Conservation (phyloP, 306 rosid species). For the Cucurbita ficifolia region DNA sequence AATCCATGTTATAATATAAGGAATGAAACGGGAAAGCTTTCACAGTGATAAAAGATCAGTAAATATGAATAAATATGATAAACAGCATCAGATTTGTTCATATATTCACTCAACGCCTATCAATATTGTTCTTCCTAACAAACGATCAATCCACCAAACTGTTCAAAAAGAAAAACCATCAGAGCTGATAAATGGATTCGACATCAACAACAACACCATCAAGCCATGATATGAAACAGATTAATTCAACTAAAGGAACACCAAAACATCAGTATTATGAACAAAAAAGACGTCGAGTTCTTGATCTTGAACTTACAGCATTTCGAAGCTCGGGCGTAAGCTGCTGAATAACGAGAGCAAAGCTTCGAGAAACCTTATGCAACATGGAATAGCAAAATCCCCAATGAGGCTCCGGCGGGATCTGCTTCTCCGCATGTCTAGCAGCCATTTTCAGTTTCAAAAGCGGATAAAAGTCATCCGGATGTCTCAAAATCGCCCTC, state of each 20-base stretch:
- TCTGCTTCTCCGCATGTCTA: conserved; percentile 77
- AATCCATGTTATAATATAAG: not conserved
- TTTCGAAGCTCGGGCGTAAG: conserved; percentile 68
- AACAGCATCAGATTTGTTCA: not conserved
- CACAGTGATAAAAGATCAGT: not conserved
- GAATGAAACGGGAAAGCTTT: not conserved
- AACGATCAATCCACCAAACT: not conserved
- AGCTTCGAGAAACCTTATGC: conserved; percentile 85
- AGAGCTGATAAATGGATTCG: not conserved
- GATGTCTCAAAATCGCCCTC: conserved; percentile 55
- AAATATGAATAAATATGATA: not conserved
- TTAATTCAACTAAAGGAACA: not conserved
- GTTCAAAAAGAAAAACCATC: not conserved
- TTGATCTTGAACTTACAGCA: conserved; percentile 43
- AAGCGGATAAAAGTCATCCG: conserved; percentile 73
- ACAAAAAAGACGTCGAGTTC: not conserved
- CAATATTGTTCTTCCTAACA: not conserved
- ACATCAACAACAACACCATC: not conserved
- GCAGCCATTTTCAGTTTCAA: conserved; percentile 70
- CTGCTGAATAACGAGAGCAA: conserved; percentile 88
- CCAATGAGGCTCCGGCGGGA: conserved; percentile 90
- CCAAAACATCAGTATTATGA: not conserved
- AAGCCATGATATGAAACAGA: not conserved
- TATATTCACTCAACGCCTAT: not conserved
- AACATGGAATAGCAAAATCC: conserved; percentile 74